Base-by-base conservation (phyloP, 2,329 filamentous ascomycete species). In the Pleurostoma richardsiae region DNA sequence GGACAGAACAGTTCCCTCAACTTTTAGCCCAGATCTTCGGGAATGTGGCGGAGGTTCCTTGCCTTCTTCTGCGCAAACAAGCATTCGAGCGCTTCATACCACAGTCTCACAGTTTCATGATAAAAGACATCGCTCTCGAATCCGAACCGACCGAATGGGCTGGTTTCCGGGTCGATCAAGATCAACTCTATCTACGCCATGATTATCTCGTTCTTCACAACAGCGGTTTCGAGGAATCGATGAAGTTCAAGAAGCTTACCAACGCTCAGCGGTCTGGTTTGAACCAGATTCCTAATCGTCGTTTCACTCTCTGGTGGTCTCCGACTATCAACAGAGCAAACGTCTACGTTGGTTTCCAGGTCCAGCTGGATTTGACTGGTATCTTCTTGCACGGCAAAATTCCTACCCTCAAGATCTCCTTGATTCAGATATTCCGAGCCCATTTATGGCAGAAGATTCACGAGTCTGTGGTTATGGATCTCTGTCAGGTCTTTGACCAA, bases 371-470 rank as follows among this genome's bases (percentile, higher is more conserved):
- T 78, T 72, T 99, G 47, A 99, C 95, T 1, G 94, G 94, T 64
- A 99, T 99, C 51, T 99, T 99, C 82, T 77, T 99, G 63, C 95
- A 99, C 73, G 94, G 94, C 59, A 99, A 99, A 71, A 99, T 99
- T 48, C 95, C 94, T 0, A 99, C 94, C 0, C 71, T 99, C 40
- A 99, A 99, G 72, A 99, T 99, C 52, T 96, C 91, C 0, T 74
- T 99, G 45, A 99, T 99, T 51, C 94, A 99, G 64, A 99, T 99
- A 58, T 99, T 99, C 88, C 86, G 94, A 64, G 94, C 95, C 44
- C 94, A 99, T 81, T 84, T 99, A 75, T 99, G 94, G 94, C 94
- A 99, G 67, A 99, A 99, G 77, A 97, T 99, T 41, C 95, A 99
- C 68, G 94, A 99, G 68, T 95, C 88, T 1, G 91, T 97, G 0